Conservation (phyloP, 441 rosid species). For the Gossypium gossypioides region DNA sequence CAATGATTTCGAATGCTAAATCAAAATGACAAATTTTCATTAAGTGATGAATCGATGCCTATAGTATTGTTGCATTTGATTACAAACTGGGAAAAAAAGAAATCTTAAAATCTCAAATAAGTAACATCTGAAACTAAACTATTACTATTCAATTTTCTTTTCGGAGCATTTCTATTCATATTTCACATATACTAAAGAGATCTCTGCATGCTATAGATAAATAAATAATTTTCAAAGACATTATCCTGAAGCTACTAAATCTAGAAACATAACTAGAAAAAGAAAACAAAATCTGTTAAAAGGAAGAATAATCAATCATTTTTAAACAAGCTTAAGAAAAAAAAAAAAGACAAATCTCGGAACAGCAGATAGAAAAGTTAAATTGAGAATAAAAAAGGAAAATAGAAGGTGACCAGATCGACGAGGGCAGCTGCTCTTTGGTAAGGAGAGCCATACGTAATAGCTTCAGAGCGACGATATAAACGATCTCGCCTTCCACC, state of each 20-base stretch:
- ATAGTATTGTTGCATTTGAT: background rate
- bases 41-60: background rate
- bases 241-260: background rate
- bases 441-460: slow-evolving; percentile 58
- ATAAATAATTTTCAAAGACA: background rate
- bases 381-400: background rate
- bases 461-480: slow-evolving; percentile 63
- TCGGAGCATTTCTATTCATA: background rate
- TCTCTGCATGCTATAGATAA: background rate
- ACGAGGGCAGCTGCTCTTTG: slow-evolving; percentile 95
- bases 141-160: background rate
- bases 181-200: background rate
- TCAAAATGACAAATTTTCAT: background rate
- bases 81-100: background rate
- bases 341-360: background rate
- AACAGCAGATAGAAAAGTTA: background rate
- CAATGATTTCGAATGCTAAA: background rate
- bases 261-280: background rate
- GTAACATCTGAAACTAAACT: background rate
- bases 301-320: background rate
- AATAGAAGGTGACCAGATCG: slow-evolving; percentile 56
- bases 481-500: slow-evolving; percentile 25
- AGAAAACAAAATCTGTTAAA: background rate
- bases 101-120: background rate
- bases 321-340: background rate